These are phyloP conservation scores for Boletellus emodensis DNA, from an alignment of 768 basidiomycete species.

Conservation along the genomic window DNA sequence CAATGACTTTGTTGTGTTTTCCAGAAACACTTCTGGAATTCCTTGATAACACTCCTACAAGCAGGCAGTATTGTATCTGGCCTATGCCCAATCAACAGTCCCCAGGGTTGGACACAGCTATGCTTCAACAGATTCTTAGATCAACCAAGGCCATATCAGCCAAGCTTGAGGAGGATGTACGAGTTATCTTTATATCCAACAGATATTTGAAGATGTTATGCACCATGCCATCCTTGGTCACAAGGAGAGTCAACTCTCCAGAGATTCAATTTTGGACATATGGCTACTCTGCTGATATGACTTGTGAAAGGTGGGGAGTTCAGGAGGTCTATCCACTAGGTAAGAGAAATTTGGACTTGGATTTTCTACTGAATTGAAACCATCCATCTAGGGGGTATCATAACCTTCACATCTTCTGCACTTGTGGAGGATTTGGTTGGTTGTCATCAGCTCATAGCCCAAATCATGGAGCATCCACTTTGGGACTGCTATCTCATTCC, in stretches of 20 bases:
- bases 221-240: slow-evolving; percentile 45
- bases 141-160: slow-evolving; percentile 39
- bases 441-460: slow-evolving; percentile 44
- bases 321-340: slow-evolving; percentile 67
- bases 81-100: slow-evolving; percentile 26
- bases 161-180: slow-evolving; percentile 36
- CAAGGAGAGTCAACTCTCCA: slow-evolving; percentile 41
- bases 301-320: slow-evolving; percentile 55
- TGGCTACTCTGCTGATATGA: slow-evolving; percentile 55
- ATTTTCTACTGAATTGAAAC: not conserved
- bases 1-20: slow-evolving; percentile 39
- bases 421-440: slow-evolving; percentile 51
- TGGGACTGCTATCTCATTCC: slow-evolving; percentile 71
- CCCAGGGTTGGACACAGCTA: slow-evolving; percentile 40
- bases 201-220: slow-evolving; percentile 49
- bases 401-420: slow-evolving; percentile 64
- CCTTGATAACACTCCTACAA: slow-evolving; percentile 32
- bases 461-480: slow-evolving; percentile 55
- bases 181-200: slow-evolving; percentile 65
- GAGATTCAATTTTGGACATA: slow-evolving; percentile 63
- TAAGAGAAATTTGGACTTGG: slow-evolving; percentile 26
- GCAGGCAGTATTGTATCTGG: slow-evolving; percentile 50
- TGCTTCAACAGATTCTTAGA: slow-evolving; percentile 43
- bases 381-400: slow-evolving; percentile 55
- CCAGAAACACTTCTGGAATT: slow-evolving; percentile 47